A percentile compares a stretch with the other conserved stretches of the same genome.
These are phyloP conservation scores for Fusarium tupiense DNA, from an alignment of 2,329 filamentous ascomycete genomes.

Conservation along the genomic window DNA sequence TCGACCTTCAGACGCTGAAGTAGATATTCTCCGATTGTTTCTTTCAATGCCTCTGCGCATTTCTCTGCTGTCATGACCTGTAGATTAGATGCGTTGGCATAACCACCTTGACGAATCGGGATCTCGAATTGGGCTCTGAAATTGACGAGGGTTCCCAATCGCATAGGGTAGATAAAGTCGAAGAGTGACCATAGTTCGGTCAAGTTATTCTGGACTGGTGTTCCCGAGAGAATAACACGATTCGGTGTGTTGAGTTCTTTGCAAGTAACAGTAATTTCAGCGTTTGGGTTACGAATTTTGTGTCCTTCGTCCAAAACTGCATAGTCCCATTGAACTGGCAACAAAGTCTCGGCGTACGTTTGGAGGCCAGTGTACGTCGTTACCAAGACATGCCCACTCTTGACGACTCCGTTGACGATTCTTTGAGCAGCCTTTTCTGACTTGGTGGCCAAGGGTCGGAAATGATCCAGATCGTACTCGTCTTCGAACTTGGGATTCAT, in stretches of 20 bases:
- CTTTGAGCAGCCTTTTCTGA: constrained; percentile 72
- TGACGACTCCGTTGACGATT: constrained; percentile 83
- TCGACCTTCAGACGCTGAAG: constrained; percentile 93
- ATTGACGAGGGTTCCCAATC: constrained; percentile 87
- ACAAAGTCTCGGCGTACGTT: constrained; percentile 84
- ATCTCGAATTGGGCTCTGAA: constrained; percentile 94
- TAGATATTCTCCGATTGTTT: constrained; percentile 92
- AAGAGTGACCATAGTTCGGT: constrained; percentile 97
- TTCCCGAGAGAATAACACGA: constrained; percentile 92
- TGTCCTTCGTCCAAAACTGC: constrained; percentile 96
- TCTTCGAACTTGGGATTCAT: constrained; percentile 77
- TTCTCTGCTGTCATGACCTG: constrained; percentile 95
- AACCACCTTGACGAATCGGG: constrained; percentile 91
- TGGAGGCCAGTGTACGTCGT: constrained; percentile 98
- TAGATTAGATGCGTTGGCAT: constrained; percentile 92
- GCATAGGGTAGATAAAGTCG: constrained; percentile 97
- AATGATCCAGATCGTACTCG: constrained; percentile 59
- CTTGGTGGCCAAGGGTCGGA: constrained; percentile 47
- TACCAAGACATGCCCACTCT: constrained; percentile 90
- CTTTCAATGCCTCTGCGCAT: constrained; percentile 92
- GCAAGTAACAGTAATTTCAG: constrained; percentile 92
- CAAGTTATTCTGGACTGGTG: constrained; percentile 97
- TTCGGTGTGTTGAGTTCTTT: constrained; percentile 93
- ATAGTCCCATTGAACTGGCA: constrained; percentile 89
- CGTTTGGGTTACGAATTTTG: constrained; percentile 97